Conservation (phyloP, 2,329 filamentous ascomycete species). For the Pyrenochaeta sp. region DNA sequence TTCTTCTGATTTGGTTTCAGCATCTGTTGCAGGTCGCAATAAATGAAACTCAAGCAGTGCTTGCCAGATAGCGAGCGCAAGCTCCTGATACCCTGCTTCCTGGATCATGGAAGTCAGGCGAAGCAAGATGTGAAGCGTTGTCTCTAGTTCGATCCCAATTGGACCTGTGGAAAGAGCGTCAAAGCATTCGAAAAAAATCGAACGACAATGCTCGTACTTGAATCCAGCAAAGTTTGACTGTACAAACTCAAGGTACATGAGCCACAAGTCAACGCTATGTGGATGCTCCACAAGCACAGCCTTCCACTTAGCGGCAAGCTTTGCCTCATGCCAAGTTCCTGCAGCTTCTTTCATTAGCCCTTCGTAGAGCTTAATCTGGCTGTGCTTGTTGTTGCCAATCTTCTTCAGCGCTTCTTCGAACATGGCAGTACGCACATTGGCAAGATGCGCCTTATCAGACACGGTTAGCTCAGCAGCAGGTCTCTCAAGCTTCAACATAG, state of each 20-base stretch:
- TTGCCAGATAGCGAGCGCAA: conserved; percentile 84
- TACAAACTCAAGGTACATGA: conserved; percentile 73
- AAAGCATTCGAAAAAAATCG: conserved; percentile 68
- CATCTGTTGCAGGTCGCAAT: conserved; percentile 65
- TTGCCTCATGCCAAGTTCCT: conserved; percentile 75
- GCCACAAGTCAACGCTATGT: conserved; percentile 73
- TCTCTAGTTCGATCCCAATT: conserved; percentile 11
- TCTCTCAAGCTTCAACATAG: conserved; percentile 64
- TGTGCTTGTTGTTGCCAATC: conserved; percentile 53
- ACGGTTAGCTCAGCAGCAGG: conserved; percentile 57
- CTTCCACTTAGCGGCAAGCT: conserved; percentile 71
- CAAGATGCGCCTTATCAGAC: conserved; percentile 72
- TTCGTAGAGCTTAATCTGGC: conserved; percentile 69
- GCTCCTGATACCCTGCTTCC: conserved; percentile 80
- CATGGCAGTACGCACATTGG: conserved; percentile 81
- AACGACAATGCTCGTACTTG: conserved; percentile 71
- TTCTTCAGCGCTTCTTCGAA: conserved; percentile 78
- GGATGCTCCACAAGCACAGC: conserved; percentile 65
- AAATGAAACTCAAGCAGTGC: conserved; percentile 77
- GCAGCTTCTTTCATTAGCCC: conserved; percentile 77
- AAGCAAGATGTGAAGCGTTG: conserved; percentile 73
- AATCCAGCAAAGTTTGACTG: conserved; percentile 74
- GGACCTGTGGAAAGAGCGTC: conserved; percentile 38
- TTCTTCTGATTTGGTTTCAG: not conserved
- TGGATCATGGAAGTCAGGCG: conserved; percentile 77